Conservation (phyloP, 129 eudicot species). For the Flaveria ramosissima region DNA sequence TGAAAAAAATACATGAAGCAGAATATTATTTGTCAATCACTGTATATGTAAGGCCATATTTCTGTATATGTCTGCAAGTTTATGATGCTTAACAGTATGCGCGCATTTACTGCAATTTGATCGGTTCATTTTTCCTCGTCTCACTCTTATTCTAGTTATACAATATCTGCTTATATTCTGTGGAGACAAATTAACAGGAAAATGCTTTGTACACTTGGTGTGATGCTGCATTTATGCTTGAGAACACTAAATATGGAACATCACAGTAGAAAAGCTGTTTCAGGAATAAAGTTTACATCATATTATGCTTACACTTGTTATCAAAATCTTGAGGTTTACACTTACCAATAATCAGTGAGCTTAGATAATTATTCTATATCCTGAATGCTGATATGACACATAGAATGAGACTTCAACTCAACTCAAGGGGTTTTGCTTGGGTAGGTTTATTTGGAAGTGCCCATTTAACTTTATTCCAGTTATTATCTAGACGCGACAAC, state of each 20-base stretch:
- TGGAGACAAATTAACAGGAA: conserved; percentile 23
- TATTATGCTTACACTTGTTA: conserved; percentile 39
- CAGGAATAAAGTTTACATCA: conserved; percentile 42
- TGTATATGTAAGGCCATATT: background rate
- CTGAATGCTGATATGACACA: conserved; percentile 22
- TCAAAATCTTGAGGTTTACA: conserved; percentile 19
- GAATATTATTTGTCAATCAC: background rate
- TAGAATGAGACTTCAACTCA: conserved; percentile 23
- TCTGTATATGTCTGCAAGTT: background rate
- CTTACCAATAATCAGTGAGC: conserved; percentile 8
- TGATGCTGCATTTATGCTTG: conserved; percentile 40
- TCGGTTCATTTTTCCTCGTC: background rate
- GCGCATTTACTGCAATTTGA: background rate
- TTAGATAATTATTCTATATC: conserved; percentile 18
- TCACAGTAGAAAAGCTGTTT: conserved; percentile 26
- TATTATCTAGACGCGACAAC: background rate
- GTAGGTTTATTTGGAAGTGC: conserved; percentile 26
- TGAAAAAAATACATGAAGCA: background rate
- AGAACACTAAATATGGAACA: conserved; percentile 30
- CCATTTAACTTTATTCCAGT: background rate
- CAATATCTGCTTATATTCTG: conserved; percentile 15
- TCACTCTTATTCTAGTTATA: background rate
- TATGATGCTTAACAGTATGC: background rate
- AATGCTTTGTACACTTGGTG: conserved; percentile 40
- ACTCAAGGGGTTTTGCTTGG: conserved; percentile 21